Percentiles rank a stretch among this genome's conserved stretches.
Conservation (phyloP, 2,329 filamentous ascomycete species). For the Aspergillus pseudoviridinutans region DNA sequence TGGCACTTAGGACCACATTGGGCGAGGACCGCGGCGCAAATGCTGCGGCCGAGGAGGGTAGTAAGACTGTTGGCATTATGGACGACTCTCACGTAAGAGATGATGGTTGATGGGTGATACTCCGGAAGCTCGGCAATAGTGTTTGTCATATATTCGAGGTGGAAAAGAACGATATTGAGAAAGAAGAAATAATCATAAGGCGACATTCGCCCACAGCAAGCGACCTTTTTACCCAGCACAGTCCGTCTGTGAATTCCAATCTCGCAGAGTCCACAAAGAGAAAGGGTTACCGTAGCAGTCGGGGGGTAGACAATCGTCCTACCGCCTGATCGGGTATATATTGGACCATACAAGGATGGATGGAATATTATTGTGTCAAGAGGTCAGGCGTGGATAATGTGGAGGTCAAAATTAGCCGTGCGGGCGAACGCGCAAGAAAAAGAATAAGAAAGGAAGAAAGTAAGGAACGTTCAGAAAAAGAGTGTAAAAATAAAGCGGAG, state of each 20-base stretch:
- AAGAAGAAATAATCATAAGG: conserved; percentile 32
- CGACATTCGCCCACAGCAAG: conserved; percentile 38
- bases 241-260: not conserved
- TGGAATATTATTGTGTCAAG: conserved; percentile 12
- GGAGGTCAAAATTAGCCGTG: conserved; percentile 25
- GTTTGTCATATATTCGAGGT: conserved; percentile 6
- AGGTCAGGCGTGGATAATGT: conserved; percentile 6
- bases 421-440: conserved; percentile 31
- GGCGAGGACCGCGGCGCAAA: conserved; percentile 92
- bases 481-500: conserved; percentile 12
- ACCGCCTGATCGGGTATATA: conserved; percentile 4
- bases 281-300: not conserved
- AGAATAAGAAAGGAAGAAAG: conserved; percentile 22
- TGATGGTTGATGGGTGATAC: conserved; percentile 34
- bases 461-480: conserved; percentile 22
- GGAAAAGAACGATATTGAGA: conserved; percentile 37
- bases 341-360: conserved; percentile 4
- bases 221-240: conserved; percentile 9
- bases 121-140: not conserved
- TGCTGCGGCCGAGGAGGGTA: conserved; percentile 91
- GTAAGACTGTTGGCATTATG: conserved; percentile 84
- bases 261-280: not conserved
- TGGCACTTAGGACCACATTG: conserved; percentile 88
- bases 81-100: conserved; percentile 49
- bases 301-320: not conserved